Conservation (phyloP, 305 asterid species). For the Rubia peregrina region DNA sequence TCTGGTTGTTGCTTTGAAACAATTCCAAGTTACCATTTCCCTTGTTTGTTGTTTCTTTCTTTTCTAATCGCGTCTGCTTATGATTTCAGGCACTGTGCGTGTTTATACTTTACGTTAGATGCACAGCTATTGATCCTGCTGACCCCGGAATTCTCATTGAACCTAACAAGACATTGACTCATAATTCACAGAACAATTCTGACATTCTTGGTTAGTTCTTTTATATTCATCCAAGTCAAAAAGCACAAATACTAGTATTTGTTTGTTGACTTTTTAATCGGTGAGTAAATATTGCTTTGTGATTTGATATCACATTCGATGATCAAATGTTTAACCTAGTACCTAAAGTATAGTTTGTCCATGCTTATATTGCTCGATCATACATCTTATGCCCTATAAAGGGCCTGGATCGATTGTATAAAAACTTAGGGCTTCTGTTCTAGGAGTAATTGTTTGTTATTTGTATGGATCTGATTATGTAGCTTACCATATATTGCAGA, state of each 20-base stretch:
- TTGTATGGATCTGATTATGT: slow-evolving; percentile 32
- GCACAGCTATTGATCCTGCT: slow-evolving; percentile 97
- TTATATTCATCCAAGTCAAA: slow-evolving; percentile 9
- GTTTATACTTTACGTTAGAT: slow-evolving; percentile 75
- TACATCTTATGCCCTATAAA: background rate
- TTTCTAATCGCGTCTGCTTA: slow-evolving; percentile 25
- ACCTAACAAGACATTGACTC: slow-evolving; percentile 47
- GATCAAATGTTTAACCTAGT: background rate
- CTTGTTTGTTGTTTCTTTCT: slow-evolving; percentile 16
- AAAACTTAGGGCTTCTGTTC: background rate
- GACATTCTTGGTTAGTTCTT: slow-evolving; percentile 59
- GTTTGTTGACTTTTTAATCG: slow-evolving; percentile 1
- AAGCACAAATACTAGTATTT: background rate
- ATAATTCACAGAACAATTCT: slow-evolving; percentile 53
- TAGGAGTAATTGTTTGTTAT: slow-evolving; percentile 16
- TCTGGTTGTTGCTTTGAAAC: slow-evolving; percentile 14
- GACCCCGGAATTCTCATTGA: slow-evolving; percentile 88
- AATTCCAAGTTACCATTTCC: background rate
- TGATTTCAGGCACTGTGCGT: slow-evolving; percentile 70
- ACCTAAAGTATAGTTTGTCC: background rate
- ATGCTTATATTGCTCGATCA: background rate
- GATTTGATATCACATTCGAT: background rate
- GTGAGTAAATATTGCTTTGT: background rate
- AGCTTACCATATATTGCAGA: slow-evolving; percentile 48
- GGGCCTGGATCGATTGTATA: background rate